Percentiles rank a stretch among this genome's conserved stretches.
Conservation (phyloP, 2,329 filamentous ascomycete species). For the Cercospora sp. region DNA sequence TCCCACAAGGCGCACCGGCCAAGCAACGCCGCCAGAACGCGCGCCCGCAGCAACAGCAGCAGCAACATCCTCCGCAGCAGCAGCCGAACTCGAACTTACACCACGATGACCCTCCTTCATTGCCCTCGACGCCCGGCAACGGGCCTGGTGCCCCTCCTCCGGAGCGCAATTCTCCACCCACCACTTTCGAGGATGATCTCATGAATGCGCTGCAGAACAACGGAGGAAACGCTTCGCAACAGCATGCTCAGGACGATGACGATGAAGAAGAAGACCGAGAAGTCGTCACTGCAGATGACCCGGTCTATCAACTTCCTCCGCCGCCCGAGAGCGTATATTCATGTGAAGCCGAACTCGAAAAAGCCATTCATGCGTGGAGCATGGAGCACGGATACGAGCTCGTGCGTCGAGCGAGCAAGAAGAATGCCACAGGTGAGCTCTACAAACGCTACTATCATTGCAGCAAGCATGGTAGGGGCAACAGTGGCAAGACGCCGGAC, state of each 20-base stretch:
- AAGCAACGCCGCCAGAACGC: constrained; percentile 21
- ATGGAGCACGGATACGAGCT: constrained; percentile 39
- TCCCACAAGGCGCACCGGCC: constrained; percentile 18
- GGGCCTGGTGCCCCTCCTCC: constrained; percentile 34
- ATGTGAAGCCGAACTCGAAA: constrained; percentile 33
- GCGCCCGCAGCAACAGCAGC: constrained; percentile 20
- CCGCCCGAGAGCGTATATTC: constrained; percentile 36
- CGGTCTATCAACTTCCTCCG: constrained; percentile 36
- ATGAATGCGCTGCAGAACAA: constrained; percentile 29
- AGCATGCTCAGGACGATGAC: constrained; percentile 24
- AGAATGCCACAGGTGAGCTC: constrained; percentile 36
- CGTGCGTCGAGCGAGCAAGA: constrained; percentile 38
- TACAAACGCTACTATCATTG: constrained; percentile 41
- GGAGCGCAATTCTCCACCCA: constrained; percentile 26
- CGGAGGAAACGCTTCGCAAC: not conserved
- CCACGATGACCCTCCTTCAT: constrained; percentile 15
- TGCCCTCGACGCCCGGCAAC: constrained; percentile 23
- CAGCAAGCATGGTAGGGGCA: constrained; percentile 36
- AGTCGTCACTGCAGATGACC: constrained; percentile 28
- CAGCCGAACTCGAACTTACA: constrained; percentile 11
- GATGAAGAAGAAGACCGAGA: constrained; percentile 30
- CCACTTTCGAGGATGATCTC: constrained; percentile 30
- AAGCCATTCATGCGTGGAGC: constrained; percentile 37
- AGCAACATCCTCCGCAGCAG: constrained; percentile 21
- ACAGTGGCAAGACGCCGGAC: constrained; percentile 29